These are phyloP conservation scores for Euphorbia pulcherrima DNA, from an alignment of 345 rosid genomes.

Conservation along the genomic window DNA sequence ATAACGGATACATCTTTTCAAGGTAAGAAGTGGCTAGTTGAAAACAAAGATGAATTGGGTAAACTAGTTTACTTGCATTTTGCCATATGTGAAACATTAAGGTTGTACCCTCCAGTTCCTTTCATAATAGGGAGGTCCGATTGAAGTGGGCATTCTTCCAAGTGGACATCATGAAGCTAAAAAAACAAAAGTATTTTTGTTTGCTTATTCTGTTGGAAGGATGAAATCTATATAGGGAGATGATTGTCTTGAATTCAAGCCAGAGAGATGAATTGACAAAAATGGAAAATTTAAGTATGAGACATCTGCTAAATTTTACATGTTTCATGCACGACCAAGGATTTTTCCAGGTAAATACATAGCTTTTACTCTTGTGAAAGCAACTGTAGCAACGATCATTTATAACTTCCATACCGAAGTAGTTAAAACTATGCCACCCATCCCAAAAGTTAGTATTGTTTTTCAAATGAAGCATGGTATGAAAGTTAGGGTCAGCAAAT, in stretches of 20 bases:
- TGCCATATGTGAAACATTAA: slow-evolving; percentile 35
- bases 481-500: neutral
- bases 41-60: slow-evolving; percentile 20
- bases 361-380: slow-evolving; percentile 10
- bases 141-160: slow-evolving; percentile 37
- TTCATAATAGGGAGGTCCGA: slow-evolving; percentile 33
- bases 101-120: slow-evolving; percentile 47
- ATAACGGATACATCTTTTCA: slow-evolving; percentile 17
- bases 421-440: neutral
- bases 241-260: slow-evolving; percentile 40
- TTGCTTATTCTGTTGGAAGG: slow-evolving; percentile 34
- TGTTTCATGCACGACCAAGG: slow-evolving; percentile 13
- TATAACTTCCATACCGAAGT: slow-evolving; percentile 1
- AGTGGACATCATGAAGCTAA: slow-evolving; percentile 39
- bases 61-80: slow-evolving; percentile 49
- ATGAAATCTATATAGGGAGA: slow-evolving; percentile 41
- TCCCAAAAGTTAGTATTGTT: neutral
- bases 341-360: slow-evolving; percentile 8
- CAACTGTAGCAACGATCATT: slow-evolving; percentile 4
- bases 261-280: slow-evolving; percentile 36
- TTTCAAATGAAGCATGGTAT: slow-evolving; percentile 14
- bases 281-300: slow-evolving; percentile 22
- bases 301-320: slow-evolving; percentile 10
- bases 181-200: slow-evolving; percentile 23
- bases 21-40: neutral